These are phyloP conservation scores for Termitomyces sp. DNA, from an alignment of 768 basidiomycete species.

Conservation along the genomic window DNA sequence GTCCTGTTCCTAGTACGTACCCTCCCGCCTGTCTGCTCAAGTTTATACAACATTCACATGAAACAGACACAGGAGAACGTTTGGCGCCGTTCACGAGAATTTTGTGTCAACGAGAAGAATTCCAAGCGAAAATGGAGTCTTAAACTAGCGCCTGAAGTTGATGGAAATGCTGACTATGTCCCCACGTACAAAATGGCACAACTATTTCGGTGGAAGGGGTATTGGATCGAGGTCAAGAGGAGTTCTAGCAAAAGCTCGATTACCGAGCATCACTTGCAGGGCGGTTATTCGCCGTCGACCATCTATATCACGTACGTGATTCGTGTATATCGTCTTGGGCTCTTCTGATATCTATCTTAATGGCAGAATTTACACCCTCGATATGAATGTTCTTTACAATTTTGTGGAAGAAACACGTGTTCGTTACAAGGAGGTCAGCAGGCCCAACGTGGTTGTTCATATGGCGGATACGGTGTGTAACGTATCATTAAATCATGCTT, in stretches of 20 bases:
- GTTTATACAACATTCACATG: not conserved
- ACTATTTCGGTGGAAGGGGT: slow-evolving; percentile 35
- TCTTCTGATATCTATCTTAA: not conserved
- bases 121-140: slow-evolving; percentile 35
- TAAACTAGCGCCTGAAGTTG: slow-evolving; percentile 16
- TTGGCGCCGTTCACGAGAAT: slow-evolving; percentile 37
- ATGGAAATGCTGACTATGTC: slow-evolving; percentile 32
- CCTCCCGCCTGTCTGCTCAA: not conserved
- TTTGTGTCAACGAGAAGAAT: slow-evolving; percentile 31
- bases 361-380: slow-evolving; percentile 33
- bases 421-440: slow-evolving; percentile 28
- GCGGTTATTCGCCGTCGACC: slow-evolving; percentile 11
- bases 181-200: slow-evolving; percentile 33
- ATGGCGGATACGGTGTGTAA: slow-evolving; percentile 24
- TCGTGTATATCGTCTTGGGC: not conserved
- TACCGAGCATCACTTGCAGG: slow-evolving; percentile 8
- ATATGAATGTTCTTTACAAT: slow-evolving; percentile 27
- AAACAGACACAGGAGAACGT: slow-evolving; percentile 37
- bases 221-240: slow-evolving; percentile 32
- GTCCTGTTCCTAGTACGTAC: slow-evolving; percentile 33
- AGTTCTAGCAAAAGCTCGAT: slow-evolving; percentile 6
- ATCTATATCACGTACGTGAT: slow-evolving; percentile 24
- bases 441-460: slow-evolving; percentile 30
- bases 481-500: not conserved
- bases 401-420: slow-evolving; percentile 30